phyloP scores from a whole-genome alignment of 768 basidiomycete species.

The Auricularia heimuer region DNA sequence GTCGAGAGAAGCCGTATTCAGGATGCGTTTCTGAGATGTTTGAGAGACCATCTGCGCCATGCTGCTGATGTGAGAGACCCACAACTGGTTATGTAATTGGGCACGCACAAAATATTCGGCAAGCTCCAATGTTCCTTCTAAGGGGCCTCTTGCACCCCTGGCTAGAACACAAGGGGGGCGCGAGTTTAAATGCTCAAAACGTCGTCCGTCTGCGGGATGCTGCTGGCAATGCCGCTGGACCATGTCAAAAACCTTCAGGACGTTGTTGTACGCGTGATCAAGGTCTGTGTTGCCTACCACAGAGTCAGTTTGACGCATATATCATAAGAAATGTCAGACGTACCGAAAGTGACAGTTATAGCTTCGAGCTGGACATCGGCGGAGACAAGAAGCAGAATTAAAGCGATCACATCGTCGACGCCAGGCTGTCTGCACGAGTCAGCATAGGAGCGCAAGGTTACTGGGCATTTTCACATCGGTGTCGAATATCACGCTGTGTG shows the following conservation, averaged over 20 bases:
- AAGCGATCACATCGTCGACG: constrained; percentile 16
- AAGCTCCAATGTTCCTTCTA: constrained; percentile 14
- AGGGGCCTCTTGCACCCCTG: constrained; percentile 17
- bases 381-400: constrained; percentile 15
- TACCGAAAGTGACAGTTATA: constrained; percentile 14
- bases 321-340: not conserved
- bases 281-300: constrained; percentile 13
- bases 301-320: not conserved
- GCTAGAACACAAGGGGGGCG: constrained; percentile 7
- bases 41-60: constrained; percentile 19
- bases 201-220: constrained; percentile 9
- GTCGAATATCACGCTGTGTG: constrained; percentile 9
- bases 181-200: constrained; percentile 7
- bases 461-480: constrained; percentile 6
- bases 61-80: constrained; percentile 9
- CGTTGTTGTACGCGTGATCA: constrained; percentile 14
- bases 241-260: constrained; percentile 20
- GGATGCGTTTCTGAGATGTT: constrained; percentile 17
- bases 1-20: constrained; percentile 11
- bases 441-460: not conserved
- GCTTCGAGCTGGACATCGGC: constrained; percentile 14
- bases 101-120: constrained; percentile 18
- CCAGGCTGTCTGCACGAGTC: constrained; percentile 5
- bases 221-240: constrained; percentile 15
- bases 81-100: not conserved